Evolutionary conservation across 305 asterid species (phyloP).

Genomic region (Solanum hybrid): DNA sequence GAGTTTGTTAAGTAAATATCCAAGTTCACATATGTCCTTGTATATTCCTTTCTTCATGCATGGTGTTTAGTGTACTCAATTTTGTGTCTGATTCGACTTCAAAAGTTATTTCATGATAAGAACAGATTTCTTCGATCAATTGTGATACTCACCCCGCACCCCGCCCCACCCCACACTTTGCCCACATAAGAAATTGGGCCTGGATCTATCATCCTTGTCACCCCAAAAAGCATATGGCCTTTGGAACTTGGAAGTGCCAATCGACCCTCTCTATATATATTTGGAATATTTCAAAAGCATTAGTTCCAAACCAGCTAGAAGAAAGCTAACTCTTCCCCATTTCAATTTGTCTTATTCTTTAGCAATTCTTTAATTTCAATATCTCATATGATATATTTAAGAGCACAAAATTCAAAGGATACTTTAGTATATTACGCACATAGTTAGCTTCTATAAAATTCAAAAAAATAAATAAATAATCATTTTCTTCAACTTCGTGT

Average conservation of each 20-base stretch:
- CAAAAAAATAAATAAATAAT: no score
- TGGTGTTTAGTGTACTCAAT: neutral
- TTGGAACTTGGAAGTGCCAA: neutral
- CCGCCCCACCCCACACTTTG: neutral
- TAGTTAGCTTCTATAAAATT: no score
- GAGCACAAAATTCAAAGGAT: no score
- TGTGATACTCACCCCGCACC: neutral
- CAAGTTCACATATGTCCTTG: neutral
- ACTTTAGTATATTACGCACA: no score
- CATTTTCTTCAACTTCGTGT: neutral
- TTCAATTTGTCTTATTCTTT: no score
- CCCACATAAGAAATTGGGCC: neutral
- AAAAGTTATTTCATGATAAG: neutral
- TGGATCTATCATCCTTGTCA: neutral
- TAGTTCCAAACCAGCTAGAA: neutral
- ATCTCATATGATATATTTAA: no score
- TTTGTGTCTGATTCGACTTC: neutral
- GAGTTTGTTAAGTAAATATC: neutral
- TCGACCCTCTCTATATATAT: neutral
- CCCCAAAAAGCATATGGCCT: neutral
- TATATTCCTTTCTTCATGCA: neutral
- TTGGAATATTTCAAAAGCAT: slow-evolving; percentile 1
- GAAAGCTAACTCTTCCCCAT: neutral
- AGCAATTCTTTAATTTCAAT: no score
- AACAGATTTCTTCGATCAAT: neutral